Evolutionary conservation across 2,329 filamentous ascomycete genomes (phyloP), one percentile per base, ranked within the genome.

Genomic region (Paecilomyces formosus): DNA sequence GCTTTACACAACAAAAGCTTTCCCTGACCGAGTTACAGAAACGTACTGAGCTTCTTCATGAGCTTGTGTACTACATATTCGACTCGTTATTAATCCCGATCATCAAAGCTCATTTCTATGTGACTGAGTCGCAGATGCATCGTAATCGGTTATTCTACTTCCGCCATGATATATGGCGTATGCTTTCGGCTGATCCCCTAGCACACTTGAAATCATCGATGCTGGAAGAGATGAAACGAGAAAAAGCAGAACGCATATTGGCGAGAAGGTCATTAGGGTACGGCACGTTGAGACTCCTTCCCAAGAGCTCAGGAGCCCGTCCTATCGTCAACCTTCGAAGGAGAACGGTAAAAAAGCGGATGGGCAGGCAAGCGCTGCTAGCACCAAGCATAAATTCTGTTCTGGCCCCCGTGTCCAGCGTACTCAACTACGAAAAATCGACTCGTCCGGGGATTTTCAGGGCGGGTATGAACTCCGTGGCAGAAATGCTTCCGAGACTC

Each of bases 1-100:
- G 26, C 35, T 26, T 51, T n/a, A 18, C 9, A 11, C 50, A 58
- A 50, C 39, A 58, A 15, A 92, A 87, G 57, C 78, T 88, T 55
- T 88, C 88, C 60, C 78, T 81, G 60, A 86, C 88, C 0, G 93
- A 97, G 68, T 78, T 83, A 30, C 75, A 77, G 6, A 97, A 97
- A 72, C 86, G 92, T 11, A 79, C 77, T 26, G 89, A 97, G 68
- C 80, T 97, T 0, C 84, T 97, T 54, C 76, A 86, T 56, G 94
- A 99, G 71, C 86, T 97, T 59, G 67, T 97, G 6, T 97, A 97
- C 75, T 99, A 92, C 70, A 64, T 96, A 3, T 94, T 99, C 67
- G 94, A 99, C 73, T 97, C 92, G 0, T 80, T 97, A 22, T 70
- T 99, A 58, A 89, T 97, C 65, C 93, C 94, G 9, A 80, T 99